Conservation (phyloP, 371 early-diverging fungal species). For the Actinomortierella ambigua region DNA sequence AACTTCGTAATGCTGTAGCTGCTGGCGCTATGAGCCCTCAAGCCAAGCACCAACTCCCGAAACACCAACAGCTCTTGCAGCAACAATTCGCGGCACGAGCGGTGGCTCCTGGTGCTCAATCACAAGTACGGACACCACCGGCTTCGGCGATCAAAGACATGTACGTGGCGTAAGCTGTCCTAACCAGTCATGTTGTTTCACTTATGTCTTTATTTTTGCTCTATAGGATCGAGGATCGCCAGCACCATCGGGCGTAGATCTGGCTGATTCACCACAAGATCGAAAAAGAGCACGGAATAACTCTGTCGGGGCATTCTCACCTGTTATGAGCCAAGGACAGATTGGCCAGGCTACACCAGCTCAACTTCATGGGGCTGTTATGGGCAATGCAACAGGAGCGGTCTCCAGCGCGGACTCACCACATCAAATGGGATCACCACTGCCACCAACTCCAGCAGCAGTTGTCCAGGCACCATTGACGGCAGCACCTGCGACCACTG, state of each 20-base stretch:
- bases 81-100: background rate
- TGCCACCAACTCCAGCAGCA: slow-evolving; percentile 4
- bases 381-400: slow-evolving; percentile 1
- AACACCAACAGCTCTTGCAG: slow-evolving; percentile 3
- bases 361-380: slow-evolving; percentile 19
- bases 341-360: slow-evolving; percentile 17
- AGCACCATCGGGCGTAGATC: slow-evolving; percentile 14
- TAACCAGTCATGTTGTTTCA: no score
- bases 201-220: no score
- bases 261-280: slow-evolving; percentile 26
- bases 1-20: slow-evolving; percentile 2
- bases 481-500: slow-evolving; percentile 3
- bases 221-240: slow-evolving; percentile 16
- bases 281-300: slow-evolving; percentile 39
- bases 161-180: no score
- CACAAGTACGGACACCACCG: no score
- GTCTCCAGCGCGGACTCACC: slow-evolving; percentile 22
- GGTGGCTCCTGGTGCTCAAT: no score
- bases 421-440: slow-evolving; percentile 24
- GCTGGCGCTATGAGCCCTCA: background rate
- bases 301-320: slow-evolving; percentile 36
- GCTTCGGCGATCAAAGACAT: no score
- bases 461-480: no score
- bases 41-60: slow-evolving; percentile 1
- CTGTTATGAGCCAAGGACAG: slow-evolving; percentile 15